Base-by-base conservation (phyloP, 768 basidiomycete species). In the Holtermanniella nyarrowii region DNA sequence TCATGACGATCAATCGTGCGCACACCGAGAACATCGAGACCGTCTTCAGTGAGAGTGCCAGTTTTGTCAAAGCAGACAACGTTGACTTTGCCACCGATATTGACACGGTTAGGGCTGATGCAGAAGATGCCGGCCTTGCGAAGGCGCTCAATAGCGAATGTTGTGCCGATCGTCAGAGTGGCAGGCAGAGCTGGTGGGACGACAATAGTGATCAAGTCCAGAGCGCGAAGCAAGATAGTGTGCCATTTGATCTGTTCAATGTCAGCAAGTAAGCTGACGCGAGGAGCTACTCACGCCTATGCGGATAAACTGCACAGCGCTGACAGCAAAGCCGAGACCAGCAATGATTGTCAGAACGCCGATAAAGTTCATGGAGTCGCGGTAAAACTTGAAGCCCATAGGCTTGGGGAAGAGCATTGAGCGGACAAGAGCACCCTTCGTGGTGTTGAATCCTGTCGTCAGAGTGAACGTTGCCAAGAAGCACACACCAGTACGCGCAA, bases 11-110 rank as follows among this genome's bases (percentile, higher is more conserved):
- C 90, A 41, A 87, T 79, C 4, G 81, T 81, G 42, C 93, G 84
- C 16, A 95, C 84, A 14, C 95, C 95, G 43, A 99, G 82, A 42
- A 99, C 89, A 67, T 99, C 95, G 45, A 99, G 77, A 0, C 93
- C 95, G 58, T 99, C 95, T 72, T 99, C 95, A 1, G 95, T 99
- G 21, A 99, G 77, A 7, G 95, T 99, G 5, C 95, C 95, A 1
- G 95, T 99, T 74, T 99, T 99, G 76, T 99, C 95, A 63, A 99
- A 99, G 66, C 91, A 96, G 62, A 89, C 89, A 10, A 97, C 84
- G 58, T 97, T 96, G 73, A 97, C 77, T 74, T 95, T 91, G 10
- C 95, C 95, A 1, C 82, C 88, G 43, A 99, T 80, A 62, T 99
- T 99, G 62, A 99, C 86, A 44, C 95, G 77, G 59, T 83, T 90